Base-by-base conservation (phyloP, 208 protist genomes). In the Acanthamoeba lenticulata region DNA sequence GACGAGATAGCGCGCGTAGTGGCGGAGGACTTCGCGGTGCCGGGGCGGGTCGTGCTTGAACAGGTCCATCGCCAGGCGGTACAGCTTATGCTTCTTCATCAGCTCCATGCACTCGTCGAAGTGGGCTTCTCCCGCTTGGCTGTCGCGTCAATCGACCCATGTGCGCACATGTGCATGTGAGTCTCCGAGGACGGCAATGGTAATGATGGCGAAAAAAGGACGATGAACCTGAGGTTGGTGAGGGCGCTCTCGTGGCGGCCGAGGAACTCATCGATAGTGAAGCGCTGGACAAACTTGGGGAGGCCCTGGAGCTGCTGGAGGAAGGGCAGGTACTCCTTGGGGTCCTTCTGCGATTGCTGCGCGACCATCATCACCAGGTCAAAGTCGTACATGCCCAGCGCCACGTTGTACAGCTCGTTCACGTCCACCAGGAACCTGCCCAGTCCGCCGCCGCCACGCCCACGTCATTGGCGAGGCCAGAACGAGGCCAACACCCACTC, bases 241-340 rank as follows among this genome's bases (percentile, higher is more conserved):
- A 97, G 40, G n/a, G 96, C 96, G 17, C 67, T 92, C 49, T 60
- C 29, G 44, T 88, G 95, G n/a, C 95, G 88, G 60, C 44, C 32
- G 34, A 97, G 69, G 38, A 96, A 65, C 36, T 89, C 47, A 60
- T 97, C 96, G 42, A 97, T 97, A 1, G 49, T 86, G 40, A 95
- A 97, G n/a, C 81, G 62, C n/a, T 95, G 93, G 34, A 94, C 72
- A 44, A 67, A 79, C 32, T 85, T 93, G 29, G 77, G 55, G 85
- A 96, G 65, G 7, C 52, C 69, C 62, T 96, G 92, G 7, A 97
- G 52, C 55, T 93, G 40, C 24, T 85, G 19, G 21, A 97, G 90
- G 89, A 97, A 97, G 2, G 96, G 83, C 27, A 97, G 69, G 36
- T 97, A 97, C 77, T 97, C 96, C 49, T 96, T 96, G 40, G 96